Conservation (phyloP, 2,329 filamentous ascomycete genomes). For the Cryphonectria parasitica region DNA sequence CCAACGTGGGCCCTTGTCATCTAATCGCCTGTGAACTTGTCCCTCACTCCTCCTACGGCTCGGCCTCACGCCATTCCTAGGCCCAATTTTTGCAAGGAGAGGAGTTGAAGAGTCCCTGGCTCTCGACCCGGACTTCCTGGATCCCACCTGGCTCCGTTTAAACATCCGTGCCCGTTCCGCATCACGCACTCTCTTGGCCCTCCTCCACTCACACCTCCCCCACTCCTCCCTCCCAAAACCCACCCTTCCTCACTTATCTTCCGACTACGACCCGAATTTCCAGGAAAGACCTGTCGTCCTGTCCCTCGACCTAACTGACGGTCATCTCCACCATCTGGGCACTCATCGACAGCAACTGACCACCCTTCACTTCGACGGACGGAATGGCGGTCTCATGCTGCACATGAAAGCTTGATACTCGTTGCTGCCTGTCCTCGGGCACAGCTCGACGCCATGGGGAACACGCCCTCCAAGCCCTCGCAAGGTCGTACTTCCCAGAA, state of each 20-base stretch:
- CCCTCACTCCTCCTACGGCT: background rate
- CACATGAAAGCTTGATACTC: slow-evolving; percentile 23
- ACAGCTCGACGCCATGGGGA: slow-evolving; percentile 26
- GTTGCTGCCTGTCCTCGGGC: slow-evolving; percentile 20
- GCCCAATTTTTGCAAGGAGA: background rate
- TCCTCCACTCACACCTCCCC: background rate
- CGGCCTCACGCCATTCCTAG: background rate
- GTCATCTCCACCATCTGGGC: slow-evolving; percentile 18
- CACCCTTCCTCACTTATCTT: slow-evolving; percentile 2
- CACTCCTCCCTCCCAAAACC: background rate
- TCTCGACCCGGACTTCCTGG: background rate
- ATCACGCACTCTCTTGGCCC: background rate
- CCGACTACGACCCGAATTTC: background rate
- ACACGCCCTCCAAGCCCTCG: slow-evolving; percentile 26
- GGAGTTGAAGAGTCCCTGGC: background rate
- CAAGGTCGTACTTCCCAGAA: slow-evolving; percentile 27
- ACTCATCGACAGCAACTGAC: background rate
- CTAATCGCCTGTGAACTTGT: background rate
- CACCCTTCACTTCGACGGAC: slow-evolving; percentile 20
- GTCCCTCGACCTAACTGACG: slow-evolving; percentile 10
- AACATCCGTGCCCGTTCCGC: slow-evolving; percentile 17
- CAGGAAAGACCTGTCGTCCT: background rate
- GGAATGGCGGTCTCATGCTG: slow-evolving; percentile 24
- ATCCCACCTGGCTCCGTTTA: slow-evolving; percentile 16
- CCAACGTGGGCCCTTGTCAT: background rate